These are phyloP conservation scores for Colletotrichum destructivum DNA, from an alignment of 2,329 filamentous ascomycete species.

Conservation along the genomic window DNA sequence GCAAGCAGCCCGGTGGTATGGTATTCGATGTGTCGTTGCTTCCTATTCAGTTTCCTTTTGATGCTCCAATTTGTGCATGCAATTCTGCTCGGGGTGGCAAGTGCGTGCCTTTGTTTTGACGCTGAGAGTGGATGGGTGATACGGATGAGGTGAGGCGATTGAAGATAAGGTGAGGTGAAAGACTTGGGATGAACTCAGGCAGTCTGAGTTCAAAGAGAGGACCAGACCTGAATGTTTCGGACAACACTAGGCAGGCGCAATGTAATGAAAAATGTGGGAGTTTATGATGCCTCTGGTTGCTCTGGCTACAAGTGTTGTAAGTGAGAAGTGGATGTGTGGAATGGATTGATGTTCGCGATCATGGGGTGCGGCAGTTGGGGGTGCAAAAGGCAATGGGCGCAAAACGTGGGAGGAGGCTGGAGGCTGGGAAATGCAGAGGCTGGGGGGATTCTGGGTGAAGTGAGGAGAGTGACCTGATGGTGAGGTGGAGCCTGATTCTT, in stretches of 20 bases:
- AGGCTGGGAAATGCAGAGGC: constrained; percentile 39
- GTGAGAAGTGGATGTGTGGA: constrained; percentile 41
- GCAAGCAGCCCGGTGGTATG: constrained; percentile 24
- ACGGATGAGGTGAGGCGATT: not conserved
- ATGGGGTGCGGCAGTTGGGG: constrained; percentile 38
- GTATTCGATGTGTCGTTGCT: constrained; percentile 21
- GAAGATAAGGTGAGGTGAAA: constrained; percentile 6
- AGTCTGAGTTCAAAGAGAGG: constrained; percentile 20
- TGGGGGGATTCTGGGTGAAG: constrained; percentile 19
- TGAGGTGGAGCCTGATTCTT: constrained; percentile 17
- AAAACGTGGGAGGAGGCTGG: constrained; percentile 40
- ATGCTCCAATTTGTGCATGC: constrained; percentile 8
- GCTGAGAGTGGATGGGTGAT: constrained; percentile 5
- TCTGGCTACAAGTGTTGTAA: constrained; percentile 41
- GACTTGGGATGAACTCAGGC: constrained; percentile 19
- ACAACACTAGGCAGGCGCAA: constrained; percentile 21
- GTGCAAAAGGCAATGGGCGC: constrained; percentile 37
- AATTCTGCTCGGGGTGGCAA: not conserved
- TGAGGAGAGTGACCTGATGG: not conserved
- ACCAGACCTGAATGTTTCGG: constrained; percentile 8
- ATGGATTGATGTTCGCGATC: constrained; percentile 40
- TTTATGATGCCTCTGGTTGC: constrained; percentile 37
- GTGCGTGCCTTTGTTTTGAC: constrained; percentile 13
- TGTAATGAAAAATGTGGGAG: not conserved
- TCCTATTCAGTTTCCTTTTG: constrained; percentile 16